A percentile compares a stretch with the other conserved stretches of the same genome.
Evolutionary conservation across 345 rosid genomes (phyloP).

Genomic region (Eucalyptus grandis): DNA sequence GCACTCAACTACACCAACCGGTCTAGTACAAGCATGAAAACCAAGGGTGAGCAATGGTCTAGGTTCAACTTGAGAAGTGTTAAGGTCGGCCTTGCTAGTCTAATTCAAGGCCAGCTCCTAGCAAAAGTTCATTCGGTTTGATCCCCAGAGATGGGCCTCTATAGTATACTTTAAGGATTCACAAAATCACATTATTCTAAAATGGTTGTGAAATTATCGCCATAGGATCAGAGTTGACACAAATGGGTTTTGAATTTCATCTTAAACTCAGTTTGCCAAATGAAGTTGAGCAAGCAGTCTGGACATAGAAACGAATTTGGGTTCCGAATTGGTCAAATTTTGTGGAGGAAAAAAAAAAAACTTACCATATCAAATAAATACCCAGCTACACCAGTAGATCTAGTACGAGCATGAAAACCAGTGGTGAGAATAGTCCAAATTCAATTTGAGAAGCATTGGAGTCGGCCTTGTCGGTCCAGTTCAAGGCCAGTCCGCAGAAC

Average conservation of each 20-base stretch:
- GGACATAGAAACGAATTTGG: neutral
- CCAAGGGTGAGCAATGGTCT: neutral
- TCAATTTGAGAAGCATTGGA: neutral
- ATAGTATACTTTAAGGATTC: neutral
- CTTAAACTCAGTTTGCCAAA: neutral
- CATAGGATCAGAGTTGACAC: neutral
- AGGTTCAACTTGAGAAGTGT: neutral
- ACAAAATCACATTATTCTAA: too few species aligned
- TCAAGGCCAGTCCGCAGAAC: neutral
- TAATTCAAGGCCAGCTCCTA: neutral
- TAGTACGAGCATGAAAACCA: neutral
- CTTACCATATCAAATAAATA: neutral
- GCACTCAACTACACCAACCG: too few species aligned
- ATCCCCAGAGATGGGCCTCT: neutral
- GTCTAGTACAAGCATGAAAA: neutral
- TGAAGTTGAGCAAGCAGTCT: neutral
- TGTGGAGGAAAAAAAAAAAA: neutral
- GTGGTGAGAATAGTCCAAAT: neutral
- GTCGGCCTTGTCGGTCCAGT: neutral
- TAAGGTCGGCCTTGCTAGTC: neutral
- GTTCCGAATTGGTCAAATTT: neutral
- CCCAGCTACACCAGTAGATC: neutral
- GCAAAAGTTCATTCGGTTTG: neutral
- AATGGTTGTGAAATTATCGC: neutral
- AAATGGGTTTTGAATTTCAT: neutral